phyloP scores from a whole-genome alignment of 495 filamentous ascomycete genomes.

The Cetradonia linearis region DNA sequence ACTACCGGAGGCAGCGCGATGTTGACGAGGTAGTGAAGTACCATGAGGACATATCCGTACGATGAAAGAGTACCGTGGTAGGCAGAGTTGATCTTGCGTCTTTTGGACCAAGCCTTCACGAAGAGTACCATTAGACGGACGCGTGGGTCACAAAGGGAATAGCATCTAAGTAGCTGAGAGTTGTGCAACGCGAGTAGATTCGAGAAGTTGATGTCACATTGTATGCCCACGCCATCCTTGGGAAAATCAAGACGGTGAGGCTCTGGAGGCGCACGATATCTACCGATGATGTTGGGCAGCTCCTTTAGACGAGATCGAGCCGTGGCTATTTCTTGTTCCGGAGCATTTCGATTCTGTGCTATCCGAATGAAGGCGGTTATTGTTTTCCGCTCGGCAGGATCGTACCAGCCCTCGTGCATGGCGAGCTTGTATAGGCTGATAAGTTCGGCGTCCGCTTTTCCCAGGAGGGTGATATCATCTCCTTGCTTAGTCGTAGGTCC shows the following conservation, averaged over 20 bases:
- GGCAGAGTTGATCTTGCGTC: conserved; percentile 67
- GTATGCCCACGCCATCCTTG: conserved; percentile 56
- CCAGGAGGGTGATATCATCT: conserved; percentile 27
- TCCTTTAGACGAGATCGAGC: conserved; percentile 13
- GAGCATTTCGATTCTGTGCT: conserved; percentile 3
- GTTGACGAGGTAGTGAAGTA: conserved; percentile 82
- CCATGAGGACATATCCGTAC: conserved; percentile 86
- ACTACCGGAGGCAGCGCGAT: conserved; percentile 65
- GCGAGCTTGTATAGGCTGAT: conserved; percentile 22
- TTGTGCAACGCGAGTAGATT: conserved; percentile 71
- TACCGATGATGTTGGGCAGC: conserved; percentile 22
- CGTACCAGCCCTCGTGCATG: conserved; percentile 26
- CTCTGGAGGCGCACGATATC: conserved; percentile 21
- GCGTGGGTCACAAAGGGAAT: conserved; percentile 60
- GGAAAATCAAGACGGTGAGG: conserved; percentile 53
- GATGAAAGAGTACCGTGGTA: conserved; percentile 73
- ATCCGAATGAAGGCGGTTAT: conserved; percentile 16
- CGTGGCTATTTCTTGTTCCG: background rate
- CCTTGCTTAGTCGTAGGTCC: background rate
- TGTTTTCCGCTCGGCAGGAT: conserved; percentile 14
- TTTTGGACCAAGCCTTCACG: conserved; percentile 75
- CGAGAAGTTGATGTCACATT: conserved; percentile 79
- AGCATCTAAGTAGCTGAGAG: conserved; percentile 65
- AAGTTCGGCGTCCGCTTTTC: conserved; percentile 21
- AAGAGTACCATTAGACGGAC: conserved; percentile 68